Base-by-base conservation (phyloP, 2,329 filamentous ascomycete species). In the Cercospora nicotianae region DNA sequence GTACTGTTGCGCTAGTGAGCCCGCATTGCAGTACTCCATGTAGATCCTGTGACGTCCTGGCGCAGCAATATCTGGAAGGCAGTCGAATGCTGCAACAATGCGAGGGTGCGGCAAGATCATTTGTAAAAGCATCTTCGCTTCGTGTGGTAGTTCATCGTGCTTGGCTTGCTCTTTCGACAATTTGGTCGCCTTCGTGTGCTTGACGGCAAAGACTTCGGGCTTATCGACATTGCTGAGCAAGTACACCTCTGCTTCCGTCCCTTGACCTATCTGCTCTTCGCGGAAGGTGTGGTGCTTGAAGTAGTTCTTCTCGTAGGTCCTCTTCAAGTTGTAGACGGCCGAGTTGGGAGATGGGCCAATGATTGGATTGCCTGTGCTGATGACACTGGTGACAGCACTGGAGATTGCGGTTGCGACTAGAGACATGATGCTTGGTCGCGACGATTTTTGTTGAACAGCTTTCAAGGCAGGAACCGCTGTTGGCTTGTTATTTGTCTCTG, bases 1-100 rank as follows among this genome's bases (percentile, higher is more conserved):
- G 23, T 67, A 63, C 28, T 69, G 66, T 2, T 64, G 57, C 16
- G 39, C 18, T 0, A 74, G 67, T 20, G 68, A 67, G 1, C 71
- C 71, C 31, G 65, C 70, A 4, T 53, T 53, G 36, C 68, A 71
- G 60, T 69, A 72, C 33, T 73, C 72, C 36, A 72, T 63, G 23
- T 60, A 62, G 16, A 72, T 36, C 62, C 55, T 60, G 16, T 57
- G 59, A 4, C 63, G 63, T 2, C 62, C 63, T 20, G 48, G 30
- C 18, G 57, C 42, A 13, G 28, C 26, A 18, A 31, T 48, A 33
- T 68, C 63, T 3, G 57, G 36, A 33, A 63, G 36, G 12, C 42
- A 61, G 20, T 62, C 26, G 5, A 39, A 51, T 7, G 39, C 26
- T 10, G 63, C 63, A 10, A 67, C 55, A 30, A 67, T 64, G 1